Conservation (phyloP, 139 green algal species). For the Pseudopediastrum boryanum region DNA sequence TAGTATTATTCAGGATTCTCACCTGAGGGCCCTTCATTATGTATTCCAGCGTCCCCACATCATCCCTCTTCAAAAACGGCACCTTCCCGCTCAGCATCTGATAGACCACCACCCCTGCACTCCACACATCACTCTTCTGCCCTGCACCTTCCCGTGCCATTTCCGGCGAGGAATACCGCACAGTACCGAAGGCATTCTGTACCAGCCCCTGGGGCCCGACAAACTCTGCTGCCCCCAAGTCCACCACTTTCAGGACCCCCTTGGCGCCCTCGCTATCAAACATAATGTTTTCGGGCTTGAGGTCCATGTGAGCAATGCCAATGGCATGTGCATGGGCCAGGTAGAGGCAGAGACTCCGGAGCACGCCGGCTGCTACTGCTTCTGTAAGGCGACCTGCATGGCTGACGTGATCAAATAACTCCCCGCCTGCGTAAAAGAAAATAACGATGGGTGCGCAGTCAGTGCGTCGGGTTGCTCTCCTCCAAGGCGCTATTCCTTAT, state of each 20-base stretch:
- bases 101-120: conserved; percentile 53
- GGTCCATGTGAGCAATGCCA: conserved; percentile 90
- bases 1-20: no score
- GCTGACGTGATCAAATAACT: conserved; percentile 71
- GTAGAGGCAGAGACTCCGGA: conserved; percentile 59
- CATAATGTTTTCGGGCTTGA: conserved; percentile 94
- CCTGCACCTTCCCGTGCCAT: conserved; percentile 66
- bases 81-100: conserved; percentile 37
- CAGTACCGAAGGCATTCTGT: conserved; percentile 58
- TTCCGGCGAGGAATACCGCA: conserved; percentile 68
- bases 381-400: conserved; percentile 54
- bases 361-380: conserved; percentile 49
- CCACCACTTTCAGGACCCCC: conserved; percentile 57
- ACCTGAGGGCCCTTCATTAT: conserved; percentile 50
- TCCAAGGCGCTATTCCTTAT: no score
- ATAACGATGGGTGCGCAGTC: no score
- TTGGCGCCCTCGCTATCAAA: conserved; percentile 55
- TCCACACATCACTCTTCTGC: conserved; percentile 68
- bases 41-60: conserved; percentile 53
- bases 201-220: conserved; percentile 27
- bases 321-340: conserved; percentile 80
- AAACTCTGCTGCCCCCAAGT: conserved; percentile 39
- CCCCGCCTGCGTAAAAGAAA: conserved; percentile 34
- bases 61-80: conserved; percentile 46
- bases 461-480: no score